phyloP scores from a whole-genome alignment of 116 monocot species.

The Zostera marina region DNA sequence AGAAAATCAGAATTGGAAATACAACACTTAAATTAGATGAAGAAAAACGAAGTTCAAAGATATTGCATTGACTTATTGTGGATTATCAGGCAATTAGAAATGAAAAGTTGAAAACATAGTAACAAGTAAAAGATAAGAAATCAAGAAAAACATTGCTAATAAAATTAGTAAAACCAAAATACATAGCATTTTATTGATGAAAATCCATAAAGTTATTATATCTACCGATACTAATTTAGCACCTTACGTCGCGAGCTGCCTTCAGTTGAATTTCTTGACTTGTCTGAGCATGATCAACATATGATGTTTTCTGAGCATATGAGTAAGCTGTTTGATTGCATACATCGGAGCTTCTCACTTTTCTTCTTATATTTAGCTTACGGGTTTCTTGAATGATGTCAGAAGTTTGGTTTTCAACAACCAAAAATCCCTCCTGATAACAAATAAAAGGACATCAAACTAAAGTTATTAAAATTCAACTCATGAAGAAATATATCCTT shows the following conservation, averaged over 20 bases:
- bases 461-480: too few species aligned
- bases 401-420: conserved; percentile 43
- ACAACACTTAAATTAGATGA: too few species aligned
- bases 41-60: too few species aligned
- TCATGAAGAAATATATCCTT: not conserved
- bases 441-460: conserved; percentile 8
- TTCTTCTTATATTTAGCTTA: conserved; percentile 78
- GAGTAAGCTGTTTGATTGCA: conserved; percentile 19
- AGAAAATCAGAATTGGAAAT: too few species aligned
- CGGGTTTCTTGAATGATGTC: conserved; percentile 72
- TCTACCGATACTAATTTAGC: conserved; percentile 44
- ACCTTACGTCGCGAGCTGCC: conserved; percentile 99
- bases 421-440: conserved; percentile 50
- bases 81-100: too few species aligned
- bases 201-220: conserved; percentile 4
- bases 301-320: conserved; percentile 11
- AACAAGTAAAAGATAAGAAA: not conserved
- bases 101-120: too few species aligned
- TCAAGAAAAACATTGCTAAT: not conserved
- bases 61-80: too few species aligned
- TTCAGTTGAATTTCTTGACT: conserved; percentile 82
- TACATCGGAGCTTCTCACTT: conserved; percentile 14
- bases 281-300: conserved; percentile 28
- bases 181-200: too few species aligned
- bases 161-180: too few species aligned